A percentile compares a stretch with the other conserved stretches of the same genome.
These are phyloP conservation scores for Salix koriyanagi DNA, from an alignment of 345 rosid species.

Conservation along the genomic window DNA sequence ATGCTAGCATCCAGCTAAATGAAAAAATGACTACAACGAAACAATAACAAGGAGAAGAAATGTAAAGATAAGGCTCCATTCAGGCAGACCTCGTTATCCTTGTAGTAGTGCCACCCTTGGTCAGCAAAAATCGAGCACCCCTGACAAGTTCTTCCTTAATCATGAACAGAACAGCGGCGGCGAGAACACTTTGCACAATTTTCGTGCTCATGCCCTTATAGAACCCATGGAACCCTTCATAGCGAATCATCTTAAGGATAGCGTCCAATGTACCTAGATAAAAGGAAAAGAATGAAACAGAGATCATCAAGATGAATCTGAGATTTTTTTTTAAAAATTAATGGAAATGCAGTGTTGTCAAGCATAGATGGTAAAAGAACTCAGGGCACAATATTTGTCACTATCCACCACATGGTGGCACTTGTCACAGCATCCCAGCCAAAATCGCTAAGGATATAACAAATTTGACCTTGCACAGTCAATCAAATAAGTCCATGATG, in stretches of 20 bases:
- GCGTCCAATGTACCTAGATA: conserved; percentile 73
- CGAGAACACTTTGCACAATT: conserved; percentile 84
- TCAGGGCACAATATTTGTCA: background rate
- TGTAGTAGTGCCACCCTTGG: conserved; percentile 18
- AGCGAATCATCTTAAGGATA: conserved; percentile 72
- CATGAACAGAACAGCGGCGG: conserved; percentile 91
- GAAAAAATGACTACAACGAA: background rate
- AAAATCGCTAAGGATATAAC: background rate
- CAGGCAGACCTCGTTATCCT: conserved; percentile 37
- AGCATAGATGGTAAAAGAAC: background rate
- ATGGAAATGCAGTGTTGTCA: background rate
- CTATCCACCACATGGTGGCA: background rate
- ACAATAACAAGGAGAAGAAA: background rate
- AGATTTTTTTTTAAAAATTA: background rate
- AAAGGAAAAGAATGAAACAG: background rate
- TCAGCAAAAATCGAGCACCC: conserved; percentile 54
- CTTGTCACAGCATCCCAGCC: background rate
- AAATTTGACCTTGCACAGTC: background rate
- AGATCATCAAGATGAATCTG: background rate
- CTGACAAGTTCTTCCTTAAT: conserved; percentile 88
- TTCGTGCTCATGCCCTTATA: conserved; percentile 97
- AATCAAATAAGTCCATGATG: background rate
- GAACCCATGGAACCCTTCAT: conserved; percentile 79
- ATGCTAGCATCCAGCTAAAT: background rate
- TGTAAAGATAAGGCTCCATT: conserved; percentile 1